phyloP scores from a whole-genome alignment of 176 grass and related monocot species.

The Avena sativa region DNA sequence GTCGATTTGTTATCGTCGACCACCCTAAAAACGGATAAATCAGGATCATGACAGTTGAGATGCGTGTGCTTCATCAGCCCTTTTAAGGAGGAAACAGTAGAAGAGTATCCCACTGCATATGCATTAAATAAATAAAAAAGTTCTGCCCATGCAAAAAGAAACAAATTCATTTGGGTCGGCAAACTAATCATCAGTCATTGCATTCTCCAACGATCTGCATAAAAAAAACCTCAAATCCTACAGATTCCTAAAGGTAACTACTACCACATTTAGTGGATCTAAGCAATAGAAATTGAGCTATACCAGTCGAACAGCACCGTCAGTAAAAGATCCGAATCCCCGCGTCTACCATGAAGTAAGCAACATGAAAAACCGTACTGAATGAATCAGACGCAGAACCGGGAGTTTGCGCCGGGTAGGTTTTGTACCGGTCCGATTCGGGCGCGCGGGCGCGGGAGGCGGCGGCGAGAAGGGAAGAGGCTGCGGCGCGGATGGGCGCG shows the following conservation, averaged over 20 bases:
- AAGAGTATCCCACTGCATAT: background rate
- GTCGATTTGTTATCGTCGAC: background rate
- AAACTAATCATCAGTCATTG: conserved; percentile 1
- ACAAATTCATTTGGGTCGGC: background rate
- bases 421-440: conserved; percentile 76
- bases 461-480: conserved; percentile 54
- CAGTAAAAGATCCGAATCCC: background rate
- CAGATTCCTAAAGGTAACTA: conserved; percentile 3
- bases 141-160: background rate
- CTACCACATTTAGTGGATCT: conserved; percentile 4
- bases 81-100: background rate
- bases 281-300: background rate
- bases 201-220: background rate
- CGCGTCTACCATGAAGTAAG: background rate
- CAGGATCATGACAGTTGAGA: background rate
- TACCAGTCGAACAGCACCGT: background rate
- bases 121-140: conserved; percentile 6
- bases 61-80: background rate
- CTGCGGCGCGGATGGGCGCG: conserved; percentile 61
- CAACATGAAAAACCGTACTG: background rate
- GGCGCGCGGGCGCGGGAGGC: conserved; percentile 53
- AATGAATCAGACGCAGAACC: background rate
- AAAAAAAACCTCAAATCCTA: background rate
- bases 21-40: background rate
- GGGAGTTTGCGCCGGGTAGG: background rate